Evolutionary conservation across 352 stramenopile species (phyloP), one percentile per base, ranked within the genome.

Genomic region (Globisporangium cylindrosporum): DNA sequence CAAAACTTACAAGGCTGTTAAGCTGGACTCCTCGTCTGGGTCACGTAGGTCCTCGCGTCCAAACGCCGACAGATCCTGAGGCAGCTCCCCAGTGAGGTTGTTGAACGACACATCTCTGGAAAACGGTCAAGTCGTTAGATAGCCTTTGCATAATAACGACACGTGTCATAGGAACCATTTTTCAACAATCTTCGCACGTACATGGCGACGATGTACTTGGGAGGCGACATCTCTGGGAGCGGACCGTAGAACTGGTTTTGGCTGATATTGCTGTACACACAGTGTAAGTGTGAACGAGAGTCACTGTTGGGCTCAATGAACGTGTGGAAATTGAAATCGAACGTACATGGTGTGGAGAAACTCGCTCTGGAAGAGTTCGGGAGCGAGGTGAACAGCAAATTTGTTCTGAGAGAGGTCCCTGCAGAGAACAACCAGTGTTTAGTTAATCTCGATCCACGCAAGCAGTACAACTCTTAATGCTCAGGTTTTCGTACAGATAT

Each of bases 101-200:
- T 92, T 92, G 41, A 76, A 65, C 3, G 84, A 89, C 5, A 90
- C 22, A 67, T 91, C 83, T 38, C 83, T 91, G 65, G 18, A 53
- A 8, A 22, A 48, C 34, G 27, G 29, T n/a, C 46, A 43, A 27
- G 29, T 27, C 51, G 46, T 18, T 6, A 20, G 24, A 22, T 12
- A 70, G 46, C 8, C 12, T 20, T 46, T 38, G 32, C 38, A 48
- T 48, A 48, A 48, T 48, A 43, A 15, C 29, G 29, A 0, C 38
- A 48, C 14, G 38, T n/a, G 38, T 48, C 12, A 46, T 48, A 20
- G 14, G 38, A 48, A 49, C 41, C 41, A 49, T 22, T 12, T 48
- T 49, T 22, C 41, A 49, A 49, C 15, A n/a, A n/a, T 22, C 4
- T 8, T 3, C 22, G 15, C 36, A 72, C 79, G 57, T 72, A 89